A percentile compares a stretch with the other conserved stretches of the same genome.
Conservation (phyloP, 169 alveolate genomes). For the Eimeria maxima region DNA sequence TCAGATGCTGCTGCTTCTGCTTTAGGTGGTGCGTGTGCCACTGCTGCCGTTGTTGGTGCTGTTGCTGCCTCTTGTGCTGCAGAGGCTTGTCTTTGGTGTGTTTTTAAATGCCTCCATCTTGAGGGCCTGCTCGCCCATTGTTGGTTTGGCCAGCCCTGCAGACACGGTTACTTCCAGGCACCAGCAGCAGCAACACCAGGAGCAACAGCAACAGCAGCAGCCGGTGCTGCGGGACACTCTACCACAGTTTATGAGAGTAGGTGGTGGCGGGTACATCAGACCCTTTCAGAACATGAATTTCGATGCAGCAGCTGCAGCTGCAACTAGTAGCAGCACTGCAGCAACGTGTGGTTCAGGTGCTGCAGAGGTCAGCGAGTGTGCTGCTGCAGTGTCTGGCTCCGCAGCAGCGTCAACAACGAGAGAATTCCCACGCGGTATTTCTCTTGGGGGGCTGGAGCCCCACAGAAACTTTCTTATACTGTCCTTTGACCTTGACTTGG, state of each 20-base stretch:
- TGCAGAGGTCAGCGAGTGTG: conserved; percentile 2
- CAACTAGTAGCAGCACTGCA: conserved; percentile 48
- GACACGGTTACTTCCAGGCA: not conserved
- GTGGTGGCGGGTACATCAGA: conserved; percentile 46
- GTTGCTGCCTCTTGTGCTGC: not conserved
- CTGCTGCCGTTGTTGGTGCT: not conserved
- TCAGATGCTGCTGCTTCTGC: not conserved
- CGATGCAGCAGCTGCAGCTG: conserved; percentile 14
- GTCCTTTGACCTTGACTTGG: conserved; percentile 50
- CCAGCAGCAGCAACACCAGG: conserved; percentile 8
- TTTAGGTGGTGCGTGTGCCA: not conserved
- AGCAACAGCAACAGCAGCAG: not conserved
- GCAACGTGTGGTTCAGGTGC: conserved; percentile 63
- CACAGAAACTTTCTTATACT: not conserved
- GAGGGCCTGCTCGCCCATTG: conserved; percentile 10
- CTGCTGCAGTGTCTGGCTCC: not conserved
- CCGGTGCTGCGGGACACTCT: not conserved
- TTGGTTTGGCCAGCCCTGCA: conserved; percentile 1
- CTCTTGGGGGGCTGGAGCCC: not conserved
- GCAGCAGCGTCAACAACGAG: conserved; percentile 20
- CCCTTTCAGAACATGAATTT: not conserved
- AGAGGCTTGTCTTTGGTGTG: conserved; percentile 42
- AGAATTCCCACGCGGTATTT: not conserved
- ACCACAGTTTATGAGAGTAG: conserved; percentile 42
- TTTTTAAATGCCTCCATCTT: conserved; percentile 41